Base-by-base conservation (phyloP, 768 basidiomycete species). In the Rhodotorula toruloides region DNA sequence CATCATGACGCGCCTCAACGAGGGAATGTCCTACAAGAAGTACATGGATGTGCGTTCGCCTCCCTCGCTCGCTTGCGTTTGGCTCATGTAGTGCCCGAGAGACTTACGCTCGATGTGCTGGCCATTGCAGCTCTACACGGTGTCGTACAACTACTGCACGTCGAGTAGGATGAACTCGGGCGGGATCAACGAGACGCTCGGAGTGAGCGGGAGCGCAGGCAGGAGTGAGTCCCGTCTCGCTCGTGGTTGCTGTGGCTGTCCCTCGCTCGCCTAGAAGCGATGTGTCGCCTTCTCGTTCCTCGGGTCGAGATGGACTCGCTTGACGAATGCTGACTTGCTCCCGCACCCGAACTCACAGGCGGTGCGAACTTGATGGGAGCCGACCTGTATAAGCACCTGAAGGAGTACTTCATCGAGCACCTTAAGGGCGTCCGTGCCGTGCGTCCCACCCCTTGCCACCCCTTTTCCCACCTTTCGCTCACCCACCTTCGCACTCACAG, bases 101-200 rank as follows among this genome's bases (percentile, higher is more conserved):
- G n/a, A n/a, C n/a, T n/a, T n/a, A n/a, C n/a, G n/a, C n/a, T 52
- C 36, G 52, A 37, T 14, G 14, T 31, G 1, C 31, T 37, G 4
- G 40, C 46, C 19, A 29, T 31, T 21, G 2, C 39, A 68, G 69
- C 81, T 86, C 65, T 91, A 97, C 79, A 94, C 92, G 31, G 90
- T 91, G 58, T 89, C 90, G 14, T 98, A 99, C 82, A 97, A 98
- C 81, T 98, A 94, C 77, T 99, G 96, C 76, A 97, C 90, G 34
- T 88, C 88, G 36, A 88, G 88, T 6, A 73, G 78, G 40, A 79
- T 78, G 77, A 76, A 78, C 67, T 73, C 68, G 16, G 71, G 67
- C 29, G 66, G 66, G n/a, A 72, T 77, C 31, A 79, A 80, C 27
- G 63, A 69, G 36, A 60, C 68, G 21, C 37, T 71, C 17, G 74